phyloP scores from a whole-genome alignment of 2,329 filamentous ascomycete species.

The Fusarium cicatricum region DNA sequence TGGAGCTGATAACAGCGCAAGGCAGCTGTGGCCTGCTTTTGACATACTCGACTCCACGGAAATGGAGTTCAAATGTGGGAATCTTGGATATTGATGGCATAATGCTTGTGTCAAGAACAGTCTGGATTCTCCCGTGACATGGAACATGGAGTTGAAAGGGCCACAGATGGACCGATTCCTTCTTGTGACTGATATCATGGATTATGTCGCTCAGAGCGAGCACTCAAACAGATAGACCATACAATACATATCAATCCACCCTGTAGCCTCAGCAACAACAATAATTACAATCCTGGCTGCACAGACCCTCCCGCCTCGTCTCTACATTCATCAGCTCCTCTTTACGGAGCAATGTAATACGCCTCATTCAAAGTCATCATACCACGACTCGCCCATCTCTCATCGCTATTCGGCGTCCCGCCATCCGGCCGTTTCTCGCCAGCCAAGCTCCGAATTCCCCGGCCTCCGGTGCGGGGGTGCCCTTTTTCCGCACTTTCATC shows the following conservation, averaged over 20 bases:
- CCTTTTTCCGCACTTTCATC: constrained; percentile 34
- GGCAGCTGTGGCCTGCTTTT: constrained; percentile 6
- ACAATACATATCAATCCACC: background rate
- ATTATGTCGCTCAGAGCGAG: constrained; percentile 11
- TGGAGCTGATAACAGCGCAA: background rate
- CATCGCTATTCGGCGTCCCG: constrained; percentile 41
- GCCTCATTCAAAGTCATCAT: constrained; percentile 9
- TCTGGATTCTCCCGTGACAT: background rate
- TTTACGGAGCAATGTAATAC: background rate
- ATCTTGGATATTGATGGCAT: constrained; percentile 8
- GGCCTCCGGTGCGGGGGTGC: constrained; percentile 27
- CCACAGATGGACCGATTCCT: constrained; percentile 28
- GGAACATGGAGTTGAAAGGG: background rate
- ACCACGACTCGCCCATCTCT: constrained; percentile 1
- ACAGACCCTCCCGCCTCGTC: constrained; percentile 1
- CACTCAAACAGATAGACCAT: no score
- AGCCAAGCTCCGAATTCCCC: constrained; percentile 22
- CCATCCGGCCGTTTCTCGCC: constrained; percentile 27
- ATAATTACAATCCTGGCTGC: background rate
- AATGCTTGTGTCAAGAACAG: constrained; percentile 3
- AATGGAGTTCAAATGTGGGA: constrained; percentile 12
- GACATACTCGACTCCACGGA: constrained; percentile 10
- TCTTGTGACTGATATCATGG: background rate
- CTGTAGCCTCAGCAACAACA: no score
- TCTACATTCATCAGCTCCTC: constrained; percentile 1